phyloP scores from a whole-genome alignment of 2,329 filamentous ascomycete genomes.

The Neurospora crassa region DNA sequence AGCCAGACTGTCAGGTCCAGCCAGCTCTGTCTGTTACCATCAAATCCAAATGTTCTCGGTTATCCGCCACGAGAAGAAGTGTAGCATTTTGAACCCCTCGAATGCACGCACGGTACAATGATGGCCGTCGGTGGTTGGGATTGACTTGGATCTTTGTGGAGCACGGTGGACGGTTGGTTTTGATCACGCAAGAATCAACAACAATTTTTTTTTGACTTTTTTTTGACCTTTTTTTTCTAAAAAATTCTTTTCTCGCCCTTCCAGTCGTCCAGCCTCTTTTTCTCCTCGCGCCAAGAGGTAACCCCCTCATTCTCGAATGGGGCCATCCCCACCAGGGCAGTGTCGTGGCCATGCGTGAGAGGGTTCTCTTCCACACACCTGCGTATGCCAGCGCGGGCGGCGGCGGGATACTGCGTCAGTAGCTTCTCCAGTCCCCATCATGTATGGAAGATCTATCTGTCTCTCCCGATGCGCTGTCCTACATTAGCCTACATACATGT shows the following conservation, averaged over 20 bases:
- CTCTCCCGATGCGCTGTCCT: constrained; percentile 13
- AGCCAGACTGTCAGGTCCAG: background rate
- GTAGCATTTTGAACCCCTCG: background rate
- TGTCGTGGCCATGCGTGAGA: constrained; percentile 1
- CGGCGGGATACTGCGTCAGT: constrained; percentile 13
- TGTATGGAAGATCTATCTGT: constrained; percentile 14
- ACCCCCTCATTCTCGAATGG: background rate
- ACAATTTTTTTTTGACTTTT: background rate
- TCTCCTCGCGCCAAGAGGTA: background rate
- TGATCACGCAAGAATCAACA: background rate
- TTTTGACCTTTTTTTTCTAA: background rate
- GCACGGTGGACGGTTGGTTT: background rate
- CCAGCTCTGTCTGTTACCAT: background rate
- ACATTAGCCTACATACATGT: constrained; percentile 10
- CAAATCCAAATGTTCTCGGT: background rate
- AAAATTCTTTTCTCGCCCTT: background rate
- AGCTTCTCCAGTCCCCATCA: constrained; percentile 6
- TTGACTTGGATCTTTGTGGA: background rate
- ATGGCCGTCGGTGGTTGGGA: background rate
- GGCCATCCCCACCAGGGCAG: background rate
- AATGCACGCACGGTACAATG: background rate
- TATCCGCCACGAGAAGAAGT: background rate
- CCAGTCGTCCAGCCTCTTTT: background rate
- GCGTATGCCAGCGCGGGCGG: constrained; percentile 9
- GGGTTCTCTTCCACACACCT: background rate